These are phyloP conservation scores for Saururus chinensis DNA, from an alignment of 164 flowering plant species.

Conservation along the genomic window DNA sequence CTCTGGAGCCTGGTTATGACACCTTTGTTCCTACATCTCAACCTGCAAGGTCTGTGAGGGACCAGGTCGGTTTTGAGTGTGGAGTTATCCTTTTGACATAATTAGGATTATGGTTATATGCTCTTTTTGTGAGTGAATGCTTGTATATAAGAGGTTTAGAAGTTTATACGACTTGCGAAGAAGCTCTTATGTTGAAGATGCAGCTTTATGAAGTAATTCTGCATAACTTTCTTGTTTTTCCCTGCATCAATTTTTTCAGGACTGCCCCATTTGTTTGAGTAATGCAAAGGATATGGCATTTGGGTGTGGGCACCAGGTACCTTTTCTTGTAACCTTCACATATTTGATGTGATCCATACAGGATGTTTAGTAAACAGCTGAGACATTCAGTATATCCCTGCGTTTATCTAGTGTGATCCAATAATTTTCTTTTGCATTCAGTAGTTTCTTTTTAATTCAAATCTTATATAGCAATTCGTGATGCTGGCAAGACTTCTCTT, in stretches of 20 bases:
- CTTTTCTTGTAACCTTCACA: neutral
- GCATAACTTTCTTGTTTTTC: neutral
- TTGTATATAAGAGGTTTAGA: neutral
- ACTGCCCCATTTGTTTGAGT: slow-evolving; percentile 56
- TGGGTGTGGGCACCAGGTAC: slow-evolving; percentile 67
- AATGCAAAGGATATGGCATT: slow-evolving; percentile 45
- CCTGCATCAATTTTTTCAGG: slow-evolving; percentile 19
- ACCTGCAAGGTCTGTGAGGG: slow-evolving; percentile 30
- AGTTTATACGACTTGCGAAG: neutral
- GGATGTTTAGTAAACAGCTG: neutral
- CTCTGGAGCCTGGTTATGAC: slow-evolving; percentile 1
- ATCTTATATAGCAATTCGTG: too few relatives aligned
- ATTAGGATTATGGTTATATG: too few relatives aligned
- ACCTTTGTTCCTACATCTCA: slow-evolving; percentile 32
- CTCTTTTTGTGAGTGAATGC: neutral
- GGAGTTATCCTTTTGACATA: neutral
- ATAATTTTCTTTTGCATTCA: too few relatives aligned
- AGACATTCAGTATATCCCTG: too few relatives aligned
- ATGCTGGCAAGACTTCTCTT: too few relatives aligned
- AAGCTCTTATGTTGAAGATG: neutral
- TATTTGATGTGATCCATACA: neutral
- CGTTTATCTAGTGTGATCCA: too few relatives aligned
- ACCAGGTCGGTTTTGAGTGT: neutral
- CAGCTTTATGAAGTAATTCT: neutral
- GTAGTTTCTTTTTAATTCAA: too few relatives aligned